phyloP scores from a whole-genome alignment of 1,139 yeast genomes.

The Pichia sp. region DNA sequence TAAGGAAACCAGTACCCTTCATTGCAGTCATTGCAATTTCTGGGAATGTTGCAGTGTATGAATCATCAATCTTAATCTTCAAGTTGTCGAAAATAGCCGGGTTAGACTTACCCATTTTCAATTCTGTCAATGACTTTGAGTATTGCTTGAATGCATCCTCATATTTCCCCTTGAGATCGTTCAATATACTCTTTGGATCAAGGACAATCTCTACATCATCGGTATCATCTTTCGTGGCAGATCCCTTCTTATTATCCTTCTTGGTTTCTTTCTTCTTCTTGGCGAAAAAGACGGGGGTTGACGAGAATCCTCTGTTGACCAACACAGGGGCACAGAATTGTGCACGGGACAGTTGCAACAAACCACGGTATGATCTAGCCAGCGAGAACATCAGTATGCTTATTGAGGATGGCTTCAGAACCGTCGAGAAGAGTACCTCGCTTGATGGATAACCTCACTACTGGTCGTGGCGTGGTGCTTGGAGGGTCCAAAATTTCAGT shows the following conservation, averaged over 20 bases:
- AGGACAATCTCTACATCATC: constrained; percentile 19
- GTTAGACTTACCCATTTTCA: constrained; percentile 61
- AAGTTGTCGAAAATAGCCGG: constrained; percentile 61
- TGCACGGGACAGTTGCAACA: too few species aligned
- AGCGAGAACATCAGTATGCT: too few species aligned
- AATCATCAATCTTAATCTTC: constrained; percentile 41
- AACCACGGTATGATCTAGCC: too few species aligned
- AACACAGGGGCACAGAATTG: too few species aligned
- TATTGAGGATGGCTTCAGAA: too few species aligned
- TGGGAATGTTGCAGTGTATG: constrained; percentile 41
- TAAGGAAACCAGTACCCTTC: constrained; percentile 50
- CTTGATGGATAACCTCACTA: too few species aligned
- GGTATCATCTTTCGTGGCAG: constrained; percentile 13
- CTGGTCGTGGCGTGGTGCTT: too few species aligned
- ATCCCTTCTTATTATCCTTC: constrained; percentile 3
- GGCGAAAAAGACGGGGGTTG: constrained; percentile 5
- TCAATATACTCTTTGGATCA: constrained; percentile 30
- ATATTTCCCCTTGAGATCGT: constrained; percentile 40
- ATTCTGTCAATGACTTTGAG: constrained; percentile 48
- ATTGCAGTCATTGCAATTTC: constrained; percentile 69
- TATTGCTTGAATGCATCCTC: constrained; percentile 45
- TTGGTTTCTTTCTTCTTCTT: constrained; percentile 10
- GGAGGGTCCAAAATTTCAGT: too few species aligned
- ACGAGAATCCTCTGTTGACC: too few species aligned
- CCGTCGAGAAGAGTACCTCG: too few species aligned